Base-by-base conservation (phyloP, 345 rosid genomes). In the Lepidium aucheri region DNA sequence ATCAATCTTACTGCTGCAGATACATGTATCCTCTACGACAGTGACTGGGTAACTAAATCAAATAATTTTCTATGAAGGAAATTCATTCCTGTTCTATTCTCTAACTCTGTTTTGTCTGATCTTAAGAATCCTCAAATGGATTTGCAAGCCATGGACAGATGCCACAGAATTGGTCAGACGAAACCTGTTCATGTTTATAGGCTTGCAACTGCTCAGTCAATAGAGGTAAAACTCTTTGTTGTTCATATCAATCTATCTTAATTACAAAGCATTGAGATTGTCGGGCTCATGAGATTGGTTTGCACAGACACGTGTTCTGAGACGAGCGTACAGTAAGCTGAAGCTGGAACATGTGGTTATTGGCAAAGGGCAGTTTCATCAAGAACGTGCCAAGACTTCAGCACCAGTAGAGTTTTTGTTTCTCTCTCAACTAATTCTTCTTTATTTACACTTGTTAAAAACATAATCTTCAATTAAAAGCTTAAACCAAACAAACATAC, bases 161-260 rank as follows among this genome's bases (percentile, higher is more conserved):
- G 99, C 81, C 99, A 94, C 63, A 84, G 99, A 74, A 90, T 94
- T 41, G 97, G 99, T n/a, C 97, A 94, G 78, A 94, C 97, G 20
- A 94, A 94, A 75, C 96, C 99, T 52, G 99, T 94, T 78, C 97
- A 94, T 78, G 97, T 94, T 73, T 94, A 90, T 75, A 83, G 97
- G 78, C 97, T 94, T 70, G 83, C 89, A 15, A 85, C 99, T 1
- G 96, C 95, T 36, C 96, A 84, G 67, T 94, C 99, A 5, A 65
- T 94, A 24, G 99, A 94, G 93, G 99, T 94, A 56, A 9, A n/a
- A 28, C 49, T 32, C 7, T 53, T n/a, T 67, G 9, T n/a, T 62
- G 53, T 55, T 62, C 45, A 57, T 61, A 36, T n/a, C 10, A 51
- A 17, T 43, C 38, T 17, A 36, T 45, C 6, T 28, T 11, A 12